Percentiles rank a stretch among this genome's conserved stretches.
Conservation (phyloP, 2,329 filamentous ascomycete genomes). For the Penicillium sp. region DNA sequence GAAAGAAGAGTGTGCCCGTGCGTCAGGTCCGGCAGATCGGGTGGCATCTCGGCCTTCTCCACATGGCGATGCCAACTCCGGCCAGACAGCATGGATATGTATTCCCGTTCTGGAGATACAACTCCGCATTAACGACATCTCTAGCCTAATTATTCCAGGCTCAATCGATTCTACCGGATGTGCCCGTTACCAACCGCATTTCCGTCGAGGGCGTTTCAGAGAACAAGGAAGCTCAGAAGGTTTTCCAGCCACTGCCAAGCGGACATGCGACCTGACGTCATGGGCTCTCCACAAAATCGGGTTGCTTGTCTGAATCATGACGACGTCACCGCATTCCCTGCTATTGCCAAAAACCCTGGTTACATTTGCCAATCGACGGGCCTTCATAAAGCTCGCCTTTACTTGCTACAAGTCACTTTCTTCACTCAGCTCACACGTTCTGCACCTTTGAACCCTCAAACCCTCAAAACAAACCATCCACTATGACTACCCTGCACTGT, state of each 20-base stretch:
- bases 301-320: constrained; percentile 28
- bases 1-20: constrained; percentile 18
- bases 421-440: not conserved
- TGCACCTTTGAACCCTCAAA: not conserved
- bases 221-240: constrained; percentile 3
- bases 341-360: not conserved
- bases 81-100: not conserved
- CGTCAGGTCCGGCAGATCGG: constrained; percentile 10
- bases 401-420: not conserved
- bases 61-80: constrained; percentile 3
- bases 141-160: not conserved
- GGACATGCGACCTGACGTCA: constrained; percentile 15
- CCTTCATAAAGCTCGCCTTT: constrained; percentile 11
- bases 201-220: not conserved
- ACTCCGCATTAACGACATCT: not conserved
- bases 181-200: not conserved
- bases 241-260: not conserved
- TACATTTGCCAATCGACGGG: not conserved
- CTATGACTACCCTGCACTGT: constrained; percentile 64
- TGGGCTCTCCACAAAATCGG: constrained; percentile 12
- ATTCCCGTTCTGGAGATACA: not conserved
- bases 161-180: not conserved
- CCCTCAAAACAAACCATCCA: constrained; percentile 30
- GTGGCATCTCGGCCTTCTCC: not conserved
- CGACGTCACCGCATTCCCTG: constrained; percentile 31